phyloP scores from a whole-genome alignment of 2,329 filamentous ascomycete species.

The Domatiomyces globalis region DNA sequence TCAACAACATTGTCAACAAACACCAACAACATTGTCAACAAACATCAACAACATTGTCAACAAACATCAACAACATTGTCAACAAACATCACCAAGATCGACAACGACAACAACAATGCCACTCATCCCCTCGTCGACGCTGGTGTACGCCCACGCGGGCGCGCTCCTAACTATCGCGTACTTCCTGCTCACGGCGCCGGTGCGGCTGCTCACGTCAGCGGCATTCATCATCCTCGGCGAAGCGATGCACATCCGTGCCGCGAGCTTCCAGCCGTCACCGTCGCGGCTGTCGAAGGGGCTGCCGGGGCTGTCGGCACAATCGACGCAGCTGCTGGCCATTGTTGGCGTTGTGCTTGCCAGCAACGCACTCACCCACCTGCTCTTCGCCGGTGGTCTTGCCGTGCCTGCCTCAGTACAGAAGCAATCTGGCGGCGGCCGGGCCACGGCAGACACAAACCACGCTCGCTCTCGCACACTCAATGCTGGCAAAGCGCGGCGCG shows the following conservation, averaged over 20 bases:
- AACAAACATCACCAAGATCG: no score
- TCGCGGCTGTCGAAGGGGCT: background rate
- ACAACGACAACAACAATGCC: slow-evolving; percentile 5
- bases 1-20: slow-evolving; percentile 5
- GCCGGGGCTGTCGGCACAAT: background rate
- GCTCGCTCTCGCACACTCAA: background rate
- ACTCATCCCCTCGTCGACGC: slow-evolving; percentile 14
- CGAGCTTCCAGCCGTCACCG: slow-evolving; percentile 4
- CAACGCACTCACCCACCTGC: slow-evolving; percentile 8
- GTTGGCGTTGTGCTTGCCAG: slow-evolving; percentile 9
- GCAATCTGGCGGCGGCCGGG: background rate
- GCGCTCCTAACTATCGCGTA: slow-evolving; percentile 9
- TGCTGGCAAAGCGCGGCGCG: background rate
- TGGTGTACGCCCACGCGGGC: slow-evolving; percentile 11
- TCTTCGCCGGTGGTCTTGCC: slow-evolving; percentile 13
- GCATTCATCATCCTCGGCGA: slow-evolving; percentile 16
- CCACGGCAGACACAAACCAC: background rate
- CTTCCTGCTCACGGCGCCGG: slow-evolving; percentile 13
- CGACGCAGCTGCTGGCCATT: slow-evolving; percentile 11
- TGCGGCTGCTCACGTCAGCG: slow-evolving; percentile 10
- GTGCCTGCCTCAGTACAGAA: background rate
- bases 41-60: no score
- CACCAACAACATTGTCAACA: background rate
- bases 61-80: no score
- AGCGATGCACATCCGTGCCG: slow-evolving; percentile 13